Percentiles rank a stretch among this genome's conserved stretches.
Conservation (phyloP, 2,329 filamentous ascomycete species). For the Hypoxylon sp. region DNA sequence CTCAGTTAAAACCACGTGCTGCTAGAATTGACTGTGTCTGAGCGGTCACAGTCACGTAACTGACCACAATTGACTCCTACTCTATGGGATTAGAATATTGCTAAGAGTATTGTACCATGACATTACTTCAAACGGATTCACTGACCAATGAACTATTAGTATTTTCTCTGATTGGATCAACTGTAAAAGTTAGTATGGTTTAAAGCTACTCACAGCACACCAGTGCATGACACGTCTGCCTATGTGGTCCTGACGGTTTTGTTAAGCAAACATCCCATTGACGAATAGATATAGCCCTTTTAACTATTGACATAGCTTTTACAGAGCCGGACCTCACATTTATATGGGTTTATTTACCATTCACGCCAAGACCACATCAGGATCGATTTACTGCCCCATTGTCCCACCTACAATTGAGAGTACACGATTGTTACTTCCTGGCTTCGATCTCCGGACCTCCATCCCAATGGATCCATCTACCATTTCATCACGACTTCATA, state of each 20-base stretch:
- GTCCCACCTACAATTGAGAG: neutral
- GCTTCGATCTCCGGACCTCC: neutral
- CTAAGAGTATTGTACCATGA: neutral
- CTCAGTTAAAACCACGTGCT: neutral
- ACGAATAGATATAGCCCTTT: conserved; percentile 11
- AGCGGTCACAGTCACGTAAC: neutral
- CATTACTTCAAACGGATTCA: conserved; percentile 16
- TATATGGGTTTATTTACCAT: neutral
- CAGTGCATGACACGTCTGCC: conserved; percentile 29
- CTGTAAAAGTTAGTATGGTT: conserved; percentile 15
- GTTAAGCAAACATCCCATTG: conserved; percentile 31
- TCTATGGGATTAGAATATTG: neutral
- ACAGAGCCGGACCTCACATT: neutral
- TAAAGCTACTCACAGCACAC: conserved; percentile 24
- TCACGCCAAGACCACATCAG: neutral
- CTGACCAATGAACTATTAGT: conserved; percentile 11
- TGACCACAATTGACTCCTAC: conserved; percentile 1
- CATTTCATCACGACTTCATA: neutral
- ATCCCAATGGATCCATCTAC: neutral
- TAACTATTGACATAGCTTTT: neutral
- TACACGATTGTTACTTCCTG: neutral
- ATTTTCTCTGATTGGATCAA: conserved; percentile 17
- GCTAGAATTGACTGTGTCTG: neutral
- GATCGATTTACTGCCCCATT: neutral
- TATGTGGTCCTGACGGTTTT: conserved; percentile 28